Evolutionary conservation across 768 basidiomycete species (phyloP), one percentile per base, ranked within the genome.

Genomic region (Panellus pusillus): DNA sequence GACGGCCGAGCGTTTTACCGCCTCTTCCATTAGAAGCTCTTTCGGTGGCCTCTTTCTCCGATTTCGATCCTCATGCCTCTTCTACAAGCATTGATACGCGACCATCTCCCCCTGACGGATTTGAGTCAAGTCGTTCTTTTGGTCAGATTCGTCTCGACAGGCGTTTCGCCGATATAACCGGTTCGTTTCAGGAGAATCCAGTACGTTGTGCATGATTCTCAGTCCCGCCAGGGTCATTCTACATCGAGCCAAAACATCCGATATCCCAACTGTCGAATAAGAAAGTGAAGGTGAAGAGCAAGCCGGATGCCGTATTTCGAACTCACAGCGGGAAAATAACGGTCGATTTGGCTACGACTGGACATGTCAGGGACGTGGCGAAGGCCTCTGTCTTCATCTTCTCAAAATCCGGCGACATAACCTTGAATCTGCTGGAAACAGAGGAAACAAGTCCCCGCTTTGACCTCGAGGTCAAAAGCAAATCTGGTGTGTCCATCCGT

Each of bases 281-380:
- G n/a, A 53, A 38, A n/a, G 60, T 42, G 60, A 55, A 44, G 54
- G 63, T 67, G 39, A 65, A 67, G 12, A 65, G 63, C 8, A 36
- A 49, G 11, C 65, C 63, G 3, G 56, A 61, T 47, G 50, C 64
- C 46, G 76, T 73, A 39, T 76, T 79, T 61, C 73, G 66, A 15
- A 72, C 78, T 45, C 73, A 72, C 35, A 68, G 71, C 37, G 78
- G 73, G 7, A 55, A 64, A 19, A 74, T 78, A 44, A 65, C 65
- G 6, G 46, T 80, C 31, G 66, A 72, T 32, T 59, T 75, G 12
- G 74, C 65, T 9, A 74, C 75, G 14, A 70, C 68, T 27, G 75
- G 76, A 20, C 64, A 66, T 44, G 69, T 68, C 18, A 57, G 47
- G 14, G 62, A 60, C 17, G 57, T 60, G 7, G 60, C 65, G 6